Base-by-base conservation (phyloP, 768 basidiomycete genomes). In the Neoboletus magnificus region DNA sequence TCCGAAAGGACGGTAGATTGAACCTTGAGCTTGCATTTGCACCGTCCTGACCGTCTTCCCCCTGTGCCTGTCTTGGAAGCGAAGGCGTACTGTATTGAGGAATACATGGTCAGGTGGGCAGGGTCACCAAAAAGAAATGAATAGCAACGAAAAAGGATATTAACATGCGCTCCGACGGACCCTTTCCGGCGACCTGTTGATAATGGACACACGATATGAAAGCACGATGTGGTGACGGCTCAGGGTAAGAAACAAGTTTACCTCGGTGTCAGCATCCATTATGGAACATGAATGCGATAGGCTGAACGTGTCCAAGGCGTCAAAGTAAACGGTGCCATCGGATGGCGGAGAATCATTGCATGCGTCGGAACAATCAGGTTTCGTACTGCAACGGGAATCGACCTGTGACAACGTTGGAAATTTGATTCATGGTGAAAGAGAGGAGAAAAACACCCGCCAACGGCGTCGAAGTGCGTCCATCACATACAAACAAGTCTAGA, bases 251-350 rank as follows among this genome's bases (percentile, higher is more conserved):
- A 37, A 27, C 12, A 18, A n/a, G 23, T 41, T 61, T 57, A 57
- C 63, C 56, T 57, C 53, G 39, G 36, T 23, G 40, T 59, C 52
- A 23, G 47, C 40, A 36, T 49, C 54, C 25, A 48, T 46, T 27
- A 52, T 30, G 32, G 50, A 55, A 44, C 23, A 50, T 1, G 56
- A 55, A 41, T 23, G 51, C 9, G 55, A 57, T 10, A n/a, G 13
- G 48, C 54, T 52, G 13, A 61, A 16, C 18, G 53, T 50, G 13
- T 66, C 67, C 32, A 69, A 7, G 20, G 64, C 60, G 25, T 64
- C 60, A 52, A 65, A 69, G 52, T 69, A 66, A n/a, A 69, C 32
- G 0, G 67, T 69, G 27, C 40, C 49, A 15, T 54, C 47, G 1
- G 68, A 66, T 20, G 16, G 23, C 4, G 57, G 47, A 23, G 52